phyloP scores from a whole-genome alignment of 2,329 filamentous ascomycete species.

The Fonsecaea multimorphosa region DNA sequence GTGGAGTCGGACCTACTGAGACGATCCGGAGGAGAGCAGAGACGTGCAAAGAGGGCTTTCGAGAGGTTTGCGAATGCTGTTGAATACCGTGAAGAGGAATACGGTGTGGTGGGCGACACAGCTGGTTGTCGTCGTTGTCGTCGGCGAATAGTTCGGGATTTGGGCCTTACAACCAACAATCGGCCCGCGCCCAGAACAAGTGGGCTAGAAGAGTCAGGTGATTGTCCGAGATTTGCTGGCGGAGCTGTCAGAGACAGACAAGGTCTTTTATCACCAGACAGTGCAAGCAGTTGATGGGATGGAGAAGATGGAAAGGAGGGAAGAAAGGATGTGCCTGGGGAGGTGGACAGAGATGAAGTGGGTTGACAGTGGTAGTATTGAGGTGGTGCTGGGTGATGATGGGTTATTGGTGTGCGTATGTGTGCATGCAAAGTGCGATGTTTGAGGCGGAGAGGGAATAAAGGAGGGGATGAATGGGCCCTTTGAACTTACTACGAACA shows the following conservation, averaged over 20 bases:
- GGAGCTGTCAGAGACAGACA: constrained; percentile 2
- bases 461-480: constrained; percentile 8
- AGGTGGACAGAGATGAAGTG: not conserved
- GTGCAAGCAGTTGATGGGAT: not conserved
- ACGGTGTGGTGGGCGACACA: constrained; percentile 7
- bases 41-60: not conserved
- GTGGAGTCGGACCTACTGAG: not conserved
- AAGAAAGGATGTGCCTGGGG: not conserved
- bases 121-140: constrained; percentile 4
- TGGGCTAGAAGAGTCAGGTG: constrained; percentile 16
- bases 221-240: constrained; percentile 5
- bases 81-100: not conserved
- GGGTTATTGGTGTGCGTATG: not conserved
- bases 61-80: not conserved
- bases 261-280: not conserved
- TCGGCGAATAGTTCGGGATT: constrained; percentile 19
- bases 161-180: not conserved
- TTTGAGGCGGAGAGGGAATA: not conserved
- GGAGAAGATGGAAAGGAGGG: not conserved
- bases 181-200: constrained; percentile 11
- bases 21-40: constrained; percentile 2
- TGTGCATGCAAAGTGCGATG: not conserved
- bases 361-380: not conserved
- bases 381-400: not conserved
- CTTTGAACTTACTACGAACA: constrained; percentile 11